Conservation (phyloP, 2,329 filamentous ascomycete species). For the Blastomyces gilchristii region DNA sequence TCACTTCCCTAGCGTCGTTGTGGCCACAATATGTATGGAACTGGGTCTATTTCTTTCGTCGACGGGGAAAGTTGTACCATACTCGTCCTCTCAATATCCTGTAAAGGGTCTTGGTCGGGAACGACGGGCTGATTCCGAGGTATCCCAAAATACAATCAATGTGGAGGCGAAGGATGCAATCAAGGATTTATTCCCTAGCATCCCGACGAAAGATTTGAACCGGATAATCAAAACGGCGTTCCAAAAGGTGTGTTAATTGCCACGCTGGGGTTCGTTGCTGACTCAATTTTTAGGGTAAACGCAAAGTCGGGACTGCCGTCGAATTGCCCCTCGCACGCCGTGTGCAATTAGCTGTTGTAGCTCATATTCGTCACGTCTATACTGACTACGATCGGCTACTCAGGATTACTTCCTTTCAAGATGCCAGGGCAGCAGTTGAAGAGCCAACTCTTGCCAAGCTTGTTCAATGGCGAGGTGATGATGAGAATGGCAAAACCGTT, state of each 20-base stretch:
- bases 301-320: constrained; percentile 48
- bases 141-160: constrained; percentile 40
- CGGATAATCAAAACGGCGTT: constrained; percentile 52
- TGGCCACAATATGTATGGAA: constrained; percentile 46
- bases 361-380: constrained; percentile 52
- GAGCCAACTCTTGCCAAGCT: constrained; percentile 46
- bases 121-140: constrained; percentile 23
- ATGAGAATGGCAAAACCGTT: constrained; percentile 42
- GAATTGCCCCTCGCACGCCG: constrained; percentile 46
- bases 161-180: constrained; percentile 50
- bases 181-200: constrained; percentile 53
- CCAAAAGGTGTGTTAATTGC: constrained; percentile 40
- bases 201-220: constrained; percentile 48
- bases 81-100: constrained; percentile 20
- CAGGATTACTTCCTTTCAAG: constrained; percentile 42
- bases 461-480: constrained; percentile 53
- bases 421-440: constrained; percentile 47
- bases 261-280: constrained; percentile 14
- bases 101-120: constrained; percentile 4
- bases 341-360: constrained; percentile 51
- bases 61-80: constrained; percentile 39
- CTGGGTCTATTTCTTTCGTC: constrained; percentile 37
- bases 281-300: constrained; percentile 37
- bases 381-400: constrained; percentile 53
- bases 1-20: constrained; percentile 52